These are phyloP conservation scores for Cylindrodendrum hubeiense DNA, from an alignment of 2,329 filamentous ascomycete genomes.

Conservation along the genomic window DNA sequence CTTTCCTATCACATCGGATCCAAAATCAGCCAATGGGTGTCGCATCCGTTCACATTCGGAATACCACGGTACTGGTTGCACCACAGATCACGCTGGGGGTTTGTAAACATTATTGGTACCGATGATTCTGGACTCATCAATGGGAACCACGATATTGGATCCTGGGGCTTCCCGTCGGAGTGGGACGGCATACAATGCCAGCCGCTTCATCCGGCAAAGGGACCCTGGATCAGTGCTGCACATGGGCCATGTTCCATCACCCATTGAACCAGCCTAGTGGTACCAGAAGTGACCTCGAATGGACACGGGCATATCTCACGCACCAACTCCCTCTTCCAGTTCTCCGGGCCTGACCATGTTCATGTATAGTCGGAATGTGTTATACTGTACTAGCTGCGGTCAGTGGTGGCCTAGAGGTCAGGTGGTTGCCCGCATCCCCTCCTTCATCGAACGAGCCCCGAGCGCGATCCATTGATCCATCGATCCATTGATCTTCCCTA, in stretches of 20 bases:
- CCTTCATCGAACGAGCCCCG: constrained; percentile 4
- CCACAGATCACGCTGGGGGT: background rate
- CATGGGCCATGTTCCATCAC: constrained; percentile 5
- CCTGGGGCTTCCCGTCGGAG: constrained; percentile 16
- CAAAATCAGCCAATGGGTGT: constrained; percentile 3
- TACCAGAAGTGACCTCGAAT: constrained; percentile 1
- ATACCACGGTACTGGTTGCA: constrained; percentile 1
- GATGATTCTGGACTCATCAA: background rate
- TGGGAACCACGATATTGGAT: constrained; percentile 3
- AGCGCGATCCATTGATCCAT: constrained; percentile 3
- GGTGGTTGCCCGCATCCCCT: constrained; percentile 10
- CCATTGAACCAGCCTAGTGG: constrained; percentile 3
- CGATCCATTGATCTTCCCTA: constrained; percentile 9
- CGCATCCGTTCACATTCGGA: background rate
- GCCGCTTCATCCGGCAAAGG: constrained; percentile 17
- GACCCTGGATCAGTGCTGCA: constrained; percentile 9
- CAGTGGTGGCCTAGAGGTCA: constrained; percentile 9
- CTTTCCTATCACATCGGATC: background rate
- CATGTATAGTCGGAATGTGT: constrained; percentile 5
- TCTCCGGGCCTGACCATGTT: constrained; percentile 6
- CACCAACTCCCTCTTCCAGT: constrained; percentile 10
- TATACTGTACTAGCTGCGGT: constrained; percentile 1
- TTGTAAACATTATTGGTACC: constrained; percentile 8
- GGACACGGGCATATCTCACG: background rate
- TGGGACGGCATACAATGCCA: constrained; percentile 17